Evolutionary conservation across 2,329 filamentous ascomycete species (phyloP), one percentile per base, ranked within the genome.

Genomic region (Pseudovirgaria hyperparasitica): DNA sequence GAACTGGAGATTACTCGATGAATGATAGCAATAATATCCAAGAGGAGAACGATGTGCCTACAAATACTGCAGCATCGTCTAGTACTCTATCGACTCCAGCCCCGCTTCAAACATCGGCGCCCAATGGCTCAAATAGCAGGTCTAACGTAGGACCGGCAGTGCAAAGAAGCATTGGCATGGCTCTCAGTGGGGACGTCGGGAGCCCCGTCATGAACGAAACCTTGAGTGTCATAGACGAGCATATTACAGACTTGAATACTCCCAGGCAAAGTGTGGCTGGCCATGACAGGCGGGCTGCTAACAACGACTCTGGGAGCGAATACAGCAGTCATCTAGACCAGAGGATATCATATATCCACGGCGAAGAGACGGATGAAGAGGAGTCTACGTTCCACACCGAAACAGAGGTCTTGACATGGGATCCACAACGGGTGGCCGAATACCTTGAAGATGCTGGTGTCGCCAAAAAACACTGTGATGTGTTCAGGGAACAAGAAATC

Each of bases 401-500:
- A 43, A 62, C 70, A 18, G 79, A 94, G 48, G 84, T 98, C 14
- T 70, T 76, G 43, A 54, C 60, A 3, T 98, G 90, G 90, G 72
- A 67, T 16, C 72, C 85, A 1, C 70, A 74, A 37, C 73, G 90
- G 34, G 87, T 94, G 12, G 82, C 87, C 17, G 82, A 92, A 43
- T 87, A 92, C 48, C 63, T 98, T 21, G 86, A 90, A 40, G 79
- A 80, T 2, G 62, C 74, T 4, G 86, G 85, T 5, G 79, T 96
- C 6, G 87, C 96, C 50, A 74, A 77, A 43, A 76, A 76, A 40
- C 87, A 96, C 42, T 98, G 90, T 48, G 79, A 92, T 38, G 82
- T 96, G 3, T 98, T 98, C 45, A 68, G 78, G 40, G 86, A 96
- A 45, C 87, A 98, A 54, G 90, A 98, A 52, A 96, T 98, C 31